Percentiles rank a stretch among this genome's conserved stretches.
Evolutionary conservation across 371 early-diverging fungal species (phyloP).

Genomic region (Basidiobolus meristosporus): DNA sequence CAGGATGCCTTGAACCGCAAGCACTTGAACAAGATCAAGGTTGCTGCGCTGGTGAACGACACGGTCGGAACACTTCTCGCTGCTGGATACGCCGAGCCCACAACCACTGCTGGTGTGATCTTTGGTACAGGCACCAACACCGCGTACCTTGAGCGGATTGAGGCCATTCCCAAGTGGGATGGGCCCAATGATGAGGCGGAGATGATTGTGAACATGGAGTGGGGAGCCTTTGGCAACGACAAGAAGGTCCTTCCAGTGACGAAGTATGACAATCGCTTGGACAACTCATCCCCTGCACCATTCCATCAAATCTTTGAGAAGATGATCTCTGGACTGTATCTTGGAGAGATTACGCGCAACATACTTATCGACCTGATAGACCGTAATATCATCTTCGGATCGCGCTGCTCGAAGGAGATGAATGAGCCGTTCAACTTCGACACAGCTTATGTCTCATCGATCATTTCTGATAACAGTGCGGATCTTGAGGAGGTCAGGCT

Average conservation of each 20-base stretch:
- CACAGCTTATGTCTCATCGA: conserved; percentile 82
- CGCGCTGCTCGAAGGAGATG: conserved; percentile 35
- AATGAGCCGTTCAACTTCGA: conserved; percentile 63
- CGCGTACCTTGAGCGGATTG: conserved; percentile 72
- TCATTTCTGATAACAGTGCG: conserved; percentile 59
- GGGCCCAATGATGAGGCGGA: conserved; percentile 19
- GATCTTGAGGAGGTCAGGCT: conserved; percentile 39
- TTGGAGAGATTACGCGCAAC: conserved; percentile 80
- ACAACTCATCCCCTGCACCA: conserved; percentile 64
- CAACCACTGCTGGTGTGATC: conserved; percentile 72
- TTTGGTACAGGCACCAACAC: conserved; percentile 94
- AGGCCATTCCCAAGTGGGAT: conserved; percentile 49
- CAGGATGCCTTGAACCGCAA: conserved; percentile 65
- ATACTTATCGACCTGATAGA: conserved; percentile 62
- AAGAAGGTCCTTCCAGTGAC: conserved; percentile 60
- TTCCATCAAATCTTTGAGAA: conserved; percentile 78
- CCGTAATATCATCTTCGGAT: conserved; percentile 53
- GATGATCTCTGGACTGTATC: conserved; percentile 87
- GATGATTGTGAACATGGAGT: conserved; percentile 86
- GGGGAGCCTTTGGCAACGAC: conserved; percentile 79
- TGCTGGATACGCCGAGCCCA: conserved; percentile 62
- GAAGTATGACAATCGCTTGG: conserved; percentile 64
- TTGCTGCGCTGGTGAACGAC: conserved; percentile 88
- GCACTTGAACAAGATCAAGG: conserved; percentile 29
- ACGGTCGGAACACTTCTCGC: conserved; percentile 86